phyloP scores from a whole-genome alignment of 139 green algal species.

The Diplosphaera chodatii region DNA sequence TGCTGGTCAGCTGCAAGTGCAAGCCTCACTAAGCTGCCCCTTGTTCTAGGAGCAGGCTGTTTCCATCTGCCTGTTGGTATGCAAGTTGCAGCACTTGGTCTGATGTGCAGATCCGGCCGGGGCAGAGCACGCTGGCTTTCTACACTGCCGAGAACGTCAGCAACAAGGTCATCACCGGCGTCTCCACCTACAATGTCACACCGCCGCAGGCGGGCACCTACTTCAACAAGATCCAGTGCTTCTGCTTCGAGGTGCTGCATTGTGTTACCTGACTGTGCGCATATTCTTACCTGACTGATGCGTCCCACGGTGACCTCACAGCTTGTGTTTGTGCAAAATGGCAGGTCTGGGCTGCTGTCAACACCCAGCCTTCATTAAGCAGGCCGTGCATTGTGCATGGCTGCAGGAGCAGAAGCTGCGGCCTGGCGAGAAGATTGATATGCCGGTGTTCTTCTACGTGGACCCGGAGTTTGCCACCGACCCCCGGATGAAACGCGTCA shows the following conservation, averaged over 20 bases:
- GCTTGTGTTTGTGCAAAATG: no score
- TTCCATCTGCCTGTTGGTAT: no score
- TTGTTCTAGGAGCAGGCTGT: no score
- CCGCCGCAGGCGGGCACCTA: conserved; percentile 81
- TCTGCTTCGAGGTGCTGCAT: conserved; percentile 85
- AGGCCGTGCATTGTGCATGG: no score
- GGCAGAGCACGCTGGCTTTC: conserved; percentile 94
- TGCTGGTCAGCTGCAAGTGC: no score
- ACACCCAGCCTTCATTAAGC: conserved; percentile 28
- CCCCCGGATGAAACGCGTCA: conserved; percentile 69
- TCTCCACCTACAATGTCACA: conserved; percentile 97
- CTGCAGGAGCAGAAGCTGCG: conserved; percentile 78
- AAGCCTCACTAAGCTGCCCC: no score
- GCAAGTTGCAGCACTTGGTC: no score
- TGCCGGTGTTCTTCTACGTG: conserved; percentile 99
- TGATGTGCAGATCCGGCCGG: conserved; percentile 77
- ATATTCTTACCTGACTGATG: no score
- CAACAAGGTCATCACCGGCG: conserved; percentile 65
- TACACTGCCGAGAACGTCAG: conserved; percentile 89
- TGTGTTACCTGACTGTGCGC: no score
- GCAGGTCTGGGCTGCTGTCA: no score
- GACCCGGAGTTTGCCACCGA: conserved; percentile 93
- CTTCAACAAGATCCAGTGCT: conserved; percentile 99
- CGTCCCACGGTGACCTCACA: no score
- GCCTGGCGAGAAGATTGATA: conserved; percentile 86